phyloP scores from a whole-genome alignment of 768 basidiomycete species.

The Amanita inopinata region DNA sequence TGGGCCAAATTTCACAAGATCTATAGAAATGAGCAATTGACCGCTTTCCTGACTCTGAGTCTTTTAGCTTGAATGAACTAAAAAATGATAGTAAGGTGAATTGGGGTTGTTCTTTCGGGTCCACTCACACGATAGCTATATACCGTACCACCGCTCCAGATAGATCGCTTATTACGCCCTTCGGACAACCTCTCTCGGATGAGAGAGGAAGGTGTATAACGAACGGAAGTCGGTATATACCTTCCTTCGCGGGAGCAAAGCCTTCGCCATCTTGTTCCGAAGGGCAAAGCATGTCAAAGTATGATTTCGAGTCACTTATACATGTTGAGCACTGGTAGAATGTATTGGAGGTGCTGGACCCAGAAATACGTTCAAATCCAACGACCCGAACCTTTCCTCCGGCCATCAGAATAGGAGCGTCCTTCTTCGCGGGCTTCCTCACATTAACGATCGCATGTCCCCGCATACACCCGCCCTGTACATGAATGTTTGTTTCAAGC shows the following conservation, averaged over 20 bases:
- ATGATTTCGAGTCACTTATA: constrained; percentile 40
- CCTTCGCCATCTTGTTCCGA: constrained; percentile 49
- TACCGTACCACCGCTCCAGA: constrained; percentile 65
- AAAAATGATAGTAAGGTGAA: constrained; percentile 1
- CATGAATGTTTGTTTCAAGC: constrained; percentile 64
- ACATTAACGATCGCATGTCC: constrained; percentile 65
- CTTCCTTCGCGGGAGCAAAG: constrained; percentile 52
- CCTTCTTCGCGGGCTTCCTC: constrained; percentile 42
- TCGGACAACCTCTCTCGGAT: constrained; percentile 38
- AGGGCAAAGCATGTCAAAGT: constrained; percentile 31
- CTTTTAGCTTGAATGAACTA: constrained; percentile 71
- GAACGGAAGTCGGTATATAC: constrained; percentile 65
- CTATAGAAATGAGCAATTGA: constrained; percentile 90
- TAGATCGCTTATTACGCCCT: constrained; percentile 47
- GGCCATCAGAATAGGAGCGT: constrained; percentile 51
- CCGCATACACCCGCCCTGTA: constrained; percentile 68
- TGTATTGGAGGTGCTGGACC: constrained; percentile 52
- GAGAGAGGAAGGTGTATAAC: constrained; percentile 55
- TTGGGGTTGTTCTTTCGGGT: constrained; percentile 1
- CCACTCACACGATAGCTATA: constrained; percentile 67
- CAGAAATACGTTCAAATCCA: constrained; percentile 69
- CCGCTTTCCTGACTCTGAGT: constrained; percentile 42
- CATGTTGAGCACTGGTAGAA: constrained; percentile 71
- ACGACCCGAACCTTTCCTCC: constrained; percentile 74
- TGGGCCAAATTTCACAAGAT: constrained; percentile 71